Percentiles rank a stretch among this genome's conserved stretches.
These are phyloP conservation scores for Suillus sp. DNA, from an alignment of 768 basidiomycete genomes.

Conservation along the genomic window DNA sequence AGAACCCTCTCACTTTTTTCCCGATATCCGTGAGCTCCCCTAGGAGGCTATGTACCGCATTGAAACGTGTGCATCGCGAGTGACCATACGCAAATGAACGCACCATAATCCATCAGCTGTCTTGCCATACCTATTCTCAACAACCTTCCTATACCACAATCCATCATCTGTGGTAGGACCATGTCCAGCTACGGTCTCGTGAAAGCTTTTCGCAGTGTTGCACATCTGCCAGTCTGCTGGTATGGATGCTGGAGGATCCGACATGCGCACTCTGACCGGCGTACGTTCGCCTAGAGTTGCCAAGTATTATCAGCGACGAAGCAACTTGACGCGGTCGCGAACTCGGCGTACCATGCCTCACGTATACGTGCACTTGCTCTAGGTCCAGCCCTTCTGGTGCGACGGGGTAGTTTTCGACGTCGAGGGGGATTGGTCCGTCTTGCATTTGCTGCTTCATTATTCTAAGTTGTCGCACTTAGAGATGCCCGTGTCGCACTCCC, in stretches of 20 bases:
- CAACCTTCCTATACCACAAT: slow-evolving; percentile 46
- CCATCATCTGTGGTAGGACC: slow-evolving; percentile 28
- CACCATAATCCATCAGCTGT: slow-evolving; percentile 65
- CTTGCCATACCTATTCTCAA: slow-evolving; percentile 60
- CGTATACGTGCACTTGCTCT: slow-evolving; percentile 74
- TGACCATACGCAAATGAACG: not conserved
- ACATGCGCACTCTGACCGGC: slow-evolving; percentile 70
- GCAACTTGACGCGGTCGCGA: not conserved
- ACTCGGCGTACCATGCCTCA: slow-evolving; percentile 64
- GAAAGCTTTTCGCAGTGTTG: slow-evolving; percentile 52
- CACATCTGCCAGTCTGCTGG: slow-evolving; percentile 74
- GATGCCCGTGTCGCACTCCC: not conserved
- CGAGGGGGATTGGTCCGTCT: slow-evolving; percentile 45
- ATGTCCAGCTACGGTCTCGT: slow-evolving; percentile 41
- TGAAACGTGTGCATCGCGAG: not conserved
- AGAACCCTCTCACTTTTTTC: slow-evolving; percentile 14
- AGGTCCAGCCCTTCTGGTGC: slow-evolving; percentile 57
- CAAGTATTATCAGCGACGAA: not conserved
- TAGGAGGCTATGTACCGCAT: slow-evolving; percentile 49
- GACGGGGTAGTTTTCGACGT: slow-evolving; percentile 60
- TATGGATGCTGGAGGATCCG: slow-evolving; percentile 61
- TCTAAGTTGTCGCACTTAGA: not conserved
- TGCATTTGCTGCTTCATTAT: slow-evolving; percentile 25
- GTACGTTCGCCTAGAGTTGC: slow-evolving; percentile 66
- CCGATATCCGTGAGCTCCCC: slow-evolving; percentile 72